A percentile compares a stretch with the other conserved stretches of the same genome.
Evolutionary conservation across 371 early-diverging fungal genomes (phyloP).

Genomic region (Furculomyces boomerangus): DNA sequence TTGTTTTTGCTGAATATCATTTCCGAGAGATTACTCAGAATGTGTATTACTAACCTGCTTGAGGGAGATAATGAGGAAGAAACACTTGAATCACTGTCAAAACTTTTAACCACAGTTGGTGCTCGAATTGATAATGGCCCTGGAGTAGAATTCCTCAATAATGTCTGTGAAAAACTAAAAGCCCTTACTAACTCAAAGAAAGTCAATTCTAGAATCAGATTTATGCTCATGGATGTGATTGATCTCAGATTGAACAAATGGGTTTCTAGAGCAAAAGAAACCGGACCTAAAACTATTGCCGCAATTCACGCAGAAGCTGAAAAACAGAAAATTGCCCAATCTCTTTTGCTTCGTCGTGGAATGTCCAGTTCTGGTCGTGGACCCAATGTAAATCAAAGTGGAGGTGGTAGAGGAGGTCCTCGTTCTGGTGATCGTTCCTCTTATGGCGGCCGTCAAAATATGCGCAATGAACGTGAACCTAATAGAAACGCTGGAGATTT

Average conservation of each 20-base stretch:
- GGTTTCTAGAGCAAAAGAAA: constrained; percentile 35
- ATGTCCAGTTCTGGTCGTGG: constrained; percentile 26
- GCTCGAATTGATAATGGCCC: constrained; percentile 30
- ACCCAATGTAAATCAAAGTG: constrained; percentile 5
- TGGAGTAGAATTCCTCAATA: constrained; percentile 43
- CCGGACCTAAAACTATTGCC: constrained; percentile 74
- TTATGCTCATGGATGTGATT: constrained; percentile 82
- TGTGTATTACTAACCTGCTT: constrained; percentile 61
- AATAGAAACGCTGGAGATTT: constrained; percentile 38
- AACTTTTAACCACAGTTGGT: constrained; percentile 78
- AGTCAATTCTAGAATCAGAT: constrained; percentile 70
- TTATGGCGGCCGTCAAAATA: constrained; percentile 26
- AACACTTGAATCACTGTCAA: constrained; percentile 80
- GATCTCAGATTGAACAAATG: constrained; percentile 73
- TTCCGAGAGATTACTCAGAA: constrained; percentile 79
- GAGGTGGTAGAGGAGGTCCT: constrained; percentile 33
- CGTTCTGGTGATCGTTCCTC: constrained; percentile 38
- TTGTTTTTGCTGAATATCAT: constrained; percentile 76
- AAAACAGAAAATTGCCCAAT: constrained; percentile 42
- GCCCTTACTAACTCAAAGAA: constrained; percentile 40
- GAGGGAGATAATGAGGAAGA: constrained; percentile 58
- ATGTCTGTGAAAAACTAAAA: constrained; percentile 58
- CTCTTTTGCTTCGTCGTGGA: constrained; percentile 28
- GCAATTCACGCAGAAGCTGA: constrained; percentile 65
- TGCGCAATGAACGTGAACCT: constrained; percentile 1